These are phyloP conservation scores for Suhomyces coccinellae DNA, from an alignment of 1,139 yeast species.

Conservation along the genomic window DNA sequence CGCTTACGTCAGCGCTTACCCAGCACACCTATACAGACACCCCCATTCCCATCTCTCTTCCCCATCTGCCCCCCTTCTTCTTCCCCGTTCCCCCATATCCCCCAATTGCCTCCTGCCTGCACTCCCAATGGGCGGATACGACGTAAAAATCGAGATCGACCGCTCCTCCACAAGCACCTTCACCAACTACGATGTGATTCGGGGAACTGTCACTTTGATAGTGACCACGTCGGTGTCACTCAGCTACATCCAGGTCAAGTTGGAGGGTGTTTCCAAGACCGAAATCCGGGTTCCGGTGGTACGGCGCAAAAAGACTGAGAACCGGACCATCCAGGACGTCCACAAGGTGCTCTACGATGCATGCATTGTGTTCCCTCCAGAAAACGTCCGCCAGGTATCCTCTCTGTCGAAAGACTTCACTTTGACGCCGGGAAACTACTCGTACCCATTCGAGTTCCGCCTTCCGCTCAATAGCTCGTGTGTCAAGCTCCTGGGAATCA, in stretches of 20 bases:
- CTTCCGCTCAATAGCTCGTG: constrained; percentile 56
- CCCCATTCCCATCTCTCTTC: neutral
- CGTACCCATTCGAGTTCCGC: constrained; percentile 56
- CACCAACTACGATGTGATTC: constrained; percentile 51
- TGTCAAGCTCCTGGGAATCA: constrained; percentile 42
- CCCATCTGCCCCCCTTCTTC: neutral
- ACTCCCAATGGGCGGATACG: constrained; percentile 15
- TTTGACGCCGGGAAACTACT: constrained; percentile 58
- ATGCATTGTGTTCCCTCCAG: constrained; percentile 60
- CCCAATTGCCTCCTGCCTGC: neutral
- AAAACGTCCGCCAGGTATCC: constrained; percentile 46
- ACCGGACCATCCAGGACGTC: constrained; percentile 33
- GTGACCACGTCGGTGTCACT: constrained; percentile 50
- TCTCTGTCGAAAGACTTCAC: constrained; percentile 55
- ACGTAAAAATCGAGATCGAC: constrained; percentile 41
- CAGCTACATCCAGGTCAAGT: constrained; percentile 55
- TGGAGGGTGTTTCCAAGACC: constrained; percentile 55
- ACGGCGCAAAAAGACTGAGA: constrained; percentile 19
- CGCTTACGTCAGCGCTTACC: neutral
- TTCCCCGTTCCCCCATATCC: neutral
- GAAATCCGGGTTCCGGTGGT: constrained; percentile 27
- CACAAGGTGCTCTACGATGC: constrained; percentile 61
- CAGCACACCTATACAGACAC: neutral
- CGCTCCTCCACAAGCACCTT: constrained; percentile 42
- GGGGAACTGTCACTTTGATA: constrained; percentile 48